Base-by-base conservation (phyloP, 2,329 filamentous ascomycete genomes). In the Leptographium procerum region DNA sequence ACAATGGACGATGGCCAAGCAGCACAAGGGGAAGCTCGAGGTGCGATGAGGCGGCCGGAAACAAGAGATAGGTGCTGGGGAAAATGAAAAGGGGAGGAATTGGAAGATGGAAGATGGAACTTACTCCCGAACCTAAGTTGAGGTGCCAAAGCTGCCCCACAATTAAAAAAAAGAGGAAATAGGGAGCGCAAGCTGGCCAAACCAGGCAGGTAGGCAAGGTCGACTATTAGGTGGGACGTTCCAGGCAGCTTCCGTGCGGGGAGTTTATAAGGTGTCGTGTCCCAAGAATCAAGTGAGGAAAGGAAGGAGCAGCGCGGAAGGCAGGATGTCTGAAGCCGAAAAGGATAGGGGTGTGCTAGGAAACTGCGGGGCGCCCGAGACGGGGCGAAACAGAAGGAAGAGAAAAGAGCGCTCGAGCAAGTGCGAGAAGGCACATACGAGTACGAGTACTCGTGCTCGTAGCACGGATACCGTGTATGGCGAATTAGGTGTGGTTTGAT, bases 311-410 rank as follows among this genome's bases (percentile, higher is more conserved):
- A 52, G 31, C 16, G n/a, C 28, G 50, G 29, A 19, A 36, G 51
- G 33, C 26, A 33, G 24, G 26, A 45, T 45, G 22, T 26, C 34
- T 43, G 24, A 43, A 24, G 33, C 34, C 24, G 36, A 50, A 45
- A 26, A 8, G 11, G 19, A 52, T 13, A 3, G 33, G 24, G 33
- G 24, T 5, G 33, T 40, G 34, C 14, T 28, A 29, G 36, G 26
- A 34, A 24, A 57, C 50, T 47, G 56, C 29, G 56, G 56, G 56
- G 56, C 48, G 34, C 26, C 33, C 43, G n/a, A 45, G 47, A 57
- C 31, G 36, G n/a, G n/a, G 55, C 55, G 34, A 52, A 57, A 19
- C 53, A 16, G 40, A 47, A 29, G 22, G 55, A 56, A 50, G 11
- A n/a, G 13, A 26, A 51, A 57, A 24, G 55, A 45, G 24, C 26